Base-by-base conservation (phyloP, 2,329 filamentous ascomycete species). In the Cryphonectria parasitica region DNA sequence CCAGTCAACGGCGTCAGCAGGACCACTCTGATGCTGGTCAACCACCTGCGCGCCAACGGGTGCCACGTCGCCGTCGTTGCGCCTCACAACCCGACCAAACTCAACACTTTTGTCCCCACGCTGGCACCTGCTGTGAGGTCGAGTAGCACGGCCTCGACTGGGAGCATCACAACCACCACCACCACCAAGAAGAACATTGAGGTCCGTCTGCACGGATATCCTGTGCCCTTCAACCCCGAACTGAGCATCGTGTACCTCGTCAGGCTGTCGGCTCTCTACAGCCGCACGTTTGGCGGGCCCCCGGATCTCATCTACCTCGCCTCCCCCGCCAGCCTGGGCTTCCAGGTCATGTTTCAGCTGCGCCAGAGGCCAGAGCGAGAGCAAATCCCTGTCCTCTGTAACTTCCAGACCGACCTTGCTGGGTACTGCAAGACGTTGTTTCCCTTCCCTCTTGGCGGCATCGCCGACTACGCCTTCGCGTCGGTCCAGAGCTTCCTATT, bases 1-100 rank as follows among this genome's bases (percentile, higher is more conserved):
- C 90, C 90, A 0, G 89, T 92, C 77, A 92, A 92, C 76, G 90
- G 91, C n/a, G 90, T 92, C 62, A 91, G 88, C 75, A 85, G 90
- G 72, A 92, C 90, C 5, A 92, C 91, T 0, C 82, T 90, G 74
- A 91, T 89, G 83, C 84, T 92, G 66, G 88, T 92, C 68, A 87
- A 89, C 77, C 90, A 92, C 74, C 82, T 92, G 28, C 86, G 89
- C 69, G 81, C 81, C n/a, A 82, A 92, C 74, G 90, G 89, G 28
- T 89, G 86, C 15, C 84, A 89, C 25, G 87, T 92, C 65, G 88
- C 89, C 11, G 88, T 92, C 7, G 90, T 92, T 45, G 90, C 91
- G 56, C 90, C 90, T 22, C 83, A 86, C 70, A 87, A 86, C 75
- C 83, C 87, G 74, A 86, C 84, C 43, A 80, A 83, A 69, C 80